Evolutionary conservation across 345 rosid species (phyloP), one percentile per base, ranked within the genome.

Genomic region (Moricandia arvensis): DNA sequence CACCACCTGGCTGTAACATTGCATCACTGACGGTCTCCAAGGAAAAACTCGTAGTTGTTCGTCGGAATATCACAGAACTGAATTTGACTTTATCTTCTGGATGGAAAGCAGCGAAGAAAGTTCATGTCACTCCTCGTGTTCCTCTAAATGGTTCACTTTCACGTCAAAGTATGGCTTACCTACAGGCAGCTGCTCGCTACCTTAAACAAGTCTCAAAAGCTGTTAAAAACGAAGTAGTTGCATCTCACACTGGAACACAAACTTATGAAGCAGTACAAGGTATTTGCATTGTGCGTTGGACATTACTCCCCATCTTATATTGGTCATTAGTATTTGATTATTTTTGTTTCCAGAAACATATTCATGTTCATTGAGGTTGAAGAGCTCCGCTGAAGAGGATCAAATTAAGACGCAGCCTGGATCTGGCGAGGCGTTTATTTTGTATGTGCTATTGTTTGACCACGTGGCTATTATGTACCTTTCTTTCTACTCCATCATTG

Each of bases 331-430:
- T 60, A 38, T 60, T 1, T 59, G 70, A 73, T 72, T 63, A 30
- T 68, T 45, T 45, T 66, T 57, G 53, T 78, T 63, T 71, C 70
- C 88, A 95, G 99, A 95, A 88, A 80, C 91, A 71, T 92, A 88
- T 72, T 80, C 87, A 75, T 92, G 97, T 74, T 75, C 79, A 31
- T 64, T 92, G 80, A 83, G 94, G 73, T 78, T 90, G 78, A 95
- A 95, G 80, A 95, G 97, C 80, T 86, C 91, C 65, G 70, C 89
- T 12, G 99, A 89, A 80, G 97, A 88, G 60, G 97, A 90, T 85
- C 89, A 76, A 66, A 53, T 89, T 43, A 82, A 80, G 72, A 75
- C 91, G 76, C 97, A 95, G 79, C 93, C 97, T 79, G 99, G 97
- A 77, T 89, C 93, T 53, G 88, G 90, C 63, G 97, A 95, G 85